These are phyloP conservation scores for Leucaena leucocephala DNA, from an alignment of 306 rosid genomes.

Conservation along the genomic window DNA sequence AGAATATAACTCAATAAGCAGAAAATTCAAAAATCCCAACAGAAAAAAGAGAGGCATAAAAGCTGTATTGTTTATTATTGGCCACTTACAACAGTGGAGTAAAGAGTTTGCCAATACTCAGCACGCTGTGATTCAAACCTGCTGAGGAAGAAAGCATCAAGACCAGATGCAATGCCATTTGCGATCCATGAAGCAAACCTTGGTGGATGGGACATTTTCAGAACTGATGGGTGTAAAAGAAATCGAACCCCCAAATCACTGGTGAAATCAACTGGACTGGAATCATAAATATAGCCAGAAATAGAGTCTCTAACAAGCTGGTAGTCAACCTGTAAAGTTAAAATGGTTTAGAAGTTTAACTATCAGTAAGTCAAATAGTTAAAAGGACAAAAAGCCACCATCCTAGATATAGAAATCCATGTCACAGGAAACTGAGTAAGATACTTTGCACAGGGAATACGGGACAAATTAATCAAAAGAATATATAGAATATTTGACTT, in stretches of 20 bases:
- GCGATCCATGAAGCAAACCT: constrained; percentile 78
- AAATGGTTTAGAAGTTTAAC: constrained; percentile 32
- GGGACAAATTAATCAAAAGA: background rate
- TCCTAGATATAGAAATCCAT: background rate
- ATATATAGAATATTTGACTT: background rate
- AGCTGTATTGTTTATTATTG: background rate
- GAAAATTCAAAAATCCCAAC: constrained; percentile 21
- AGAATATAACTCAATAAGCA: constrained; percentile 29
- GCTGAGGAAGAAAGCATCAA: constrained; percentile 83
- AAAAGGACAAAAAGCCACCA: constrained; percentile 23
- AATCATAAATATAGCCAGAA: constrained; percentile 87
- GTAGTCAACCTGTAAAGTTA: constrained; percentile 63
- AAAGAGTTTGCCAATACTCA: constrained; percentile 91
- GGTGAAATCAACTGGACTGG: constrained; percentile 97
- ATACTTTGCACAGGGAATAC: background rate
- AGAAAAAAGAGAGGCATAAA: constrained; percentile 13
- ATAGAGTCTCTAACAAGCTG: constrained; percentile 79
- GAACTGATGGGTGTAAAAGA: constrained; percentile 77
- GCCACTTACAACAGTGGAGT: constrained; percentile 76
- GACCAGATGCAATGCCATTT: constrained; percentile 81
- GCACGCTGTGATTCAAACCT: constrained; percentile 94
- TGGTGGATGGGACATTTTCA: constrained; percentile 81
- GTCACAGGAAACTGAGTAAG: background rate
- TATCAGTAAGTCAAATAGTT: constrained; percentile 28
- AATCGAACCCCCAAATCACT: constrained; percentile 88